Base-by-base conservation (phyloP, 179 eudicot genomes). In the Camellia oleifera region DNA sequence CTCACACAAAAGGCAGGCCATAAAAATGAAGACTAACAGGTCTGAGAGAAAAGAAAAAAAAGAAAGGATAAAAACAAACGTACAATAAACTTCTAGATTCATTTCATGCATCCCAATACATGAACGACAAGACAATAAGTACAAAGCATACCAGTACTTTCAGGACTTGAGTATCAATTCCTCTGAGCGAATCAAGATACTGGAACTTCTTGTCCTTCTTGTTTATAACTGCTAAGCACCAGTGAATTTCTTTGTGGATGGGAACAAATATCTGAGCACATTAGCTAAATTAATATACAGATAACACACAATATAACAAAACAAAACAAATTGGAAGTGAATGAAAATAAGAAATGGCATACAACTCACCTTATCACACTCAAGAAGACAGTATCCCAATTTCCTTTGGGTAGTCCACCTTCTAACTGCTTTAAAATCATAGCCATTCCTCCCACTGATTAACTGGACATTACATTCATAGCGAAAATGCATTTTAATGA, bases 221-320 rank as follows among this genome's bases (percentile, higher is more conserved):
- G 77, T 96, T 96, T 77, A 96, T 96, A 75, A 94, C 92, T 26
- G 97, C 99, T 80, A 96, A 88, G 86, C 98, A 94, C 99, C 99
- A 96, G 84, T 96, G 99, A 61, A 92, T 78, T 88, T 94, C 88
- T 84, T 90, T 86, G 89, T 96, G 99, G 76, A 96, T 90, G 45
- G 99, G 99, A 56, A 96, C 94, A 86, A 94, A 96, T 76, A 96
- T 92, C 99, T 96, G 86, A 63, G 42, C 68, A 73, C 32, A 52
- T 77, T 52, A 75, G 68, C 68, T 69, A 69, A 81, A 79, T 75
- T 48, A 57, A 32, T 56, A 23, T 18, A 75, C n/a, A 56, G n/a
- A 76, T 54, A 78, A 9, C 14, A 75, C 4, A 74, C 2, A 15
- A 48, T 57, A 14, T 32, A 74, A 56, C 6, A 44, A 20, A 56